phyloP scores from a whole-genome alignment of 768 basidiomycete genomes.

The Leucocoprinus sp. region DNA sequence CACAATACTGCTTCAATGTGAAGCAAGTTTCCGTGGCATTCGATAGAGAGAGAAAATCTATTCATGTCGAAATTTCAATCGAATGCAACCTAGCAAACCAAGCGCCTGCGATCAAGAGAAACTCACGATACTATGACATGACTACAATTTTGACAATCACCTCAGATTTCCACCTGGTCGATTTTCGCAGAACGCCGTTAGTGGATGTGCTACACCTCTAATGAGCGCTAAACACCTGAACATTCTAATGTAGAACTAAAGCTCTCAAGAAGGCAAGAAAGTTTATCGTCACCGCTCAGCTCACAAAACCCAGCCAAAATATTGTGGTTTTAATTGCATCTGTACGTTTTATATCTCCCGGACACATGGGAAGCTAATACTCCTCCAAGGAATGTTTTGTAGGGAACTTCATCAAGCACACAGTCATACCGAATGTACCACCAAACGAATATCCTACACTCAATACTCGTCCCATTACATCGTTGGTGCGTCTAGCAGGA shows the following conservation, averaged over 20 bases:
- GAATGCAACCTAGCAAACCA: slow-evolving; percentile 41
- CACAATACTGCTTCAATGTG: slow-evolving; percentile 50
- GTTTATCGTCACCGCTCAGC: slow-evolving; percentile 49
- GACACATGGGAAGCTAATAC: background rate
- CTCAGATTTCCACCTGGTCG: slow-evolving; percentile 67
- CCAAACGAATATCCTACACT: slow-evolving; percentile 54
- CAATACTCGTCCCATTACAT: slow-evolving; percentile 62
- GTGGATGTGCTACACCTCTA: slow-evolving; percentile 12
- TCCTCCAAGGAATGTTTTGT: slow-evolving; percentile 60
- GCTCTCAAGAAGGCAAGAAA: slow-evolving; percentile 49
- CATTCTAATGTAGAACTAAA: slow-evolving; percentile 48
- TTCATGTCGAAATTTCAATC: slow-evolving; percentile 49
- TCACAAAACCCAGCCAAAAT: slow-evolving; percentile 72
- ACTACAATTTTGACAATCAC: slow-evolving; percentile 69
- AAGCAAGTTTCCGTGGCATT: slow-evolving; percentile 37
- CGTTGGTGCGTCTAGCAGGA: slow-evolving; percentile 39
- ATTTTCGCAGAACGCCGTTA: slow-evolving; percentile 75
- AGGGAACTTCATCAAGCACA: slow-evolving; percentile 45
- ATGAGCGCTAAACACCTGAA: background rate
- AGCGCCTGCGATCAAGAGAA: slow-evolving; percentile 28
- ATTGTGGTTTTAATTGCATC: slow-evolving; percentile 53
- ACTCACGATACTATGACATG: slow-evolving; percentile 40
- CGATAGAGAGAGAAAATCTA: slow-evolving; percentile 39
- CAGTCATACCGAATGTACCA: slow-evolving; percentile 51
- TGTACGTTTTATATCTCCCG: slow-evolving; percentile 27